Evolutionary conservation across 2,329 filamentous ascomycete genomes (phyloP).

Genomic region (Ciborinia camelliae): DNA sequence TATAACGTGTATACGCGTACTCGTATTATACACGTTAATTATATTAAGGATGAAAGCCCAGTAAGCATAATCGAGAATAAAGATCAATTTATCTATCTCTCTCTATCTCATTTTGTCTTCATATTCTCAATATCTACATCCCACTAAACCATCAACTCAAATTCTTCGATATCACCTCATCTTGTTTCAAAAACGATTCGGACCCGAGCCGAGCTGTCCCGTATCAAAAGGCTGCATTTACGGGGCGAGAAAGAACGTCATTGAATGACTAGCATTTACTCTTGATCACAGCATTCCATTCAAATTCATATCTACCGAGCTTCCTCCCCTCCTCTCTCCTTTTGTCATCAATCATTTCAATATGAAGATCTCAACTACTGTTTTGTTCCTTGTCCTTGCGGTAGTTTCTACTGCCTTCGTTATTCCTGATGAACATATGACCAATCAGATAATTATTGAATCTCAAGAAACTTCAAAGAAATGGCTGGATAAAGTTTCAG

Average conservation of each 20-base stretch:
- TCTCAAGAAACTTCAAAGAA: conserved; percentile 35
- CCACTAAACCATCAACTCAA: neutral
- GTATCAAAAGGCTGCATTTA: neutral
- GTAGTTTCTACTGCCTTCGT: conserved; percentile 51
- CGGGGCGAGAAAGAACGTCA: conserved; percentile 12
- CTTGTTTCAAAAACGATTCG: neutral
- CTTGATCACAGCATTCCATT: conserved; percentile 7
- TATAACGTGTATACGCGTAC: neutral
- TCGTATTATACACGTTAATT: too few species aligned
- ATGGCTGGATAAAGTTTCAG: conserved; percentile 37
- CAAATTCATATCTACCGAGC: neutral
- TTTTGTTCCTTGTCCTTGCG: conserved; percentile 50
- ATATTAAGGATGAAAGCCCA: too few species aligned
- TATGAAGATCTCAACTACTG: conserved; percentile 41
- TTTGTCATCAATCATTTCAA: conserved; percentile 23
- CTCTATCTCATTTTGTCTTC: neutral
- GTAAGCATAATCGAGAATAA: neutral
- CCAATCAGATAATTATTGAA: conserved; percentile 43
- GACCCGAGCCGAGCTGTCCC: neutral
- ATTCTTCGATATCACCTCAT: neutral
- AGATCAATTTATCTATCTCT: neutral
- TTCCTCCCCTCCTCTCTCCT: conserved; percentile 7
- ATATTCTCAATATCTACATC: neutral
- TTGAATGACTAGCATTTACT: conserved; percentile 9
- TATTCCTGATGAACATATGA: conserved; percentile 49